Conservation (phyloP, 768 basidiomycete genomes). For the Hericium alpestre region DNA sequence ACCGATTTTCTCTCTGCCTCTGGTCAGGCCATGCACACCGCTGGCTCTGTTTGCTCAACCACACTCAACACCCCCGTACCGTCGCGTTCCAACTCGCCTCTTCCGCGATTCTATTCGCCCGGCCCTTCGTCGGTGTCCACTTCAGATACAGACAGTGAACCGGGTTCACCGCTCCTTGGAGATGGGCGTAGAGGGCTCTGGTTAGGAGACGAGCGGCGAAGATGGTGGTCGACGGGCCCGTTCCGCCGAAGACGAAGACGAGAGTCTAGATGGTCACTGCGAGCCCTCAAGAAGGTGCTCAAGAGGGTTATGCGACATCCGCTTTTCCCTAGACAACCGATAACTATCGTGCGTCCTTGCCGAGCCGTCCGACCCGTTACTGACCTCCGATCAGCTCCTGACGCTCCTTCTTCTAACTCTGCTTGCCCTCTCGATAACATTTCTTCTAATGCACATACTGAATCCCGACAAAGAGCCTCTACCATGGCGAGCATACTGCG, state of each 20-base stretch:
- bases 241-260: conserved; percentile 44
- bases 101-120: conserved; percentile 41
- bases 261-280: conserved; percentile 30
- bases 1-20: background rate
- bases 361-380: background rate
- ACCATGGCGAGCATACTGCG: conserved; percentile 91
- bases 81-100: conserved; percentile 54
- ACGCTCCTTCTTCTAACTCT: conserved; percentile 66
- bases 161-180: conserved; percentile 29
- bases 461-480: conserved; percentile 94
- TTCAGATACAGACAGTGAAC: conserved; percentile 57
- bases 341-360: conserved; percentile 56
- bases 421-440: conserved; percentile 75
- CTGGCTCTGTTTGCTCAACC: conserved; percentile 20
- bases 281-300: conserved; percentile 43
- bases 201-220: conserved; percentile 29
- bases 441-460: conserved; percentile 82
- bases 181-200: conserved; percentile 21
- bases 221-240: conserved; percentile 43
- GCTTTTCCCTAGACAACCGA: conserved; percentile 68
- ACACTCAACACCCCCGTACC: conserved; percentile 38
- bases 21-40: background rate
- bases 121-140: conserved; percentile 40
- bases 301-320: conserved; percentile 57
- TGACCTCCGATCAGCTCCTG: conserved; percentile 35